Percentiles rank a stretch among this genome's conserved stretches.
Conservation (phyloP, 345 rosid genomes). For the Nasturtium officinale region DNA sequence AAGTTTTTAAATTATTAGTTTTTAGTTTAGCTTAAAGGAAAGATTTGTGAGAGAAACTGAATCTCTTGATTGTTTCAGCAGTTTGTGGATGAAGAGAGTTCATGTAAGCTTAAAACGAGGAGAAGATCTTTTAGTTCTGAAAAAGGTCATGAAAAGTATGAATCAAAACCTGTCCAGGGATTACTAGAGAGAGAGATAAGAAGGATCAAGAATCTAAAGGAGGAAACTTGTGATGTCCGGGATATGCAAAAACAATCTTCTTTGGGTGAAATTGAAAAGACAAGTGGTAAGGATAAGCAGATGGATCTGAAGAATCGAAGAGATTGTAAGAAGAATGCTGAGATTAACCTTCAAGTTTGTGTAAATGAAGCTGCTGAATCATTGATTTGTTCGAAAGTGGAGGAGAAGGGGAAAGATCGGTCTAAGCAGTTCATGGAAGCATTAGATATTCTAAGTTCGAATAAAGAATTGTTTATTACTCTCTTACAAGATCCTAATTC, state of each 20-base stretch:
- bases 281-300: conserved; percentile 34
- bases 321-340: conserved; percentile 34
- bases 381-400: conserved; percentile 54
- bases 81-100: conserved; percentile 38
- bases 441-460: conserved; percentile 63
- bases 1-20: conserved; percentile 37
- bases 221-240: conserved; percentile 17
- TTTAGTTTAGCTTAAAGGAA: background rate
- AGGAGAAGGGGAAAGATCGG: conserved; percentile 39
- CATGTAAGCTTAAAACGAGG: conserved; percentile 42
- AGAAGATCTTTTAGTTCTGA: conserved; percentile 42
- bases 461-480: conserved; percentile 66
- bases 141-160: conserved; percentile 41
- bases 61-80: conserved; percentile 32
- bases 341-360: conserved; percentile 54
- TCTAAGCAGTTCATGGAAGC: conserved; percentile 76
- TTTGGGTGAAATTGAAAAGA: conserved; percentile 21
- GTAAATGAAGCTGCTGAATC: conserved; percentile 62
- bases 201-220: conserved; percentile 28
- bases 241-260: conserved; percentile 32
- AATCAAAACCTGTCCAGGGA: conserved; percentile 40
- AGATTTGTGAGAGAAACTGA: conserved; percentile 14
- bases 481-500: conserved; percentile 80
- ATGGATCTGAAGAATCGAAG: conserved; percentile 35
- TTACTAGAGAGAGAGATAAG: conserved; percentile 38